phyloP scores from a whole-genome alignment of 164 flowering plant species.

The Stephania japonica region DNA sequence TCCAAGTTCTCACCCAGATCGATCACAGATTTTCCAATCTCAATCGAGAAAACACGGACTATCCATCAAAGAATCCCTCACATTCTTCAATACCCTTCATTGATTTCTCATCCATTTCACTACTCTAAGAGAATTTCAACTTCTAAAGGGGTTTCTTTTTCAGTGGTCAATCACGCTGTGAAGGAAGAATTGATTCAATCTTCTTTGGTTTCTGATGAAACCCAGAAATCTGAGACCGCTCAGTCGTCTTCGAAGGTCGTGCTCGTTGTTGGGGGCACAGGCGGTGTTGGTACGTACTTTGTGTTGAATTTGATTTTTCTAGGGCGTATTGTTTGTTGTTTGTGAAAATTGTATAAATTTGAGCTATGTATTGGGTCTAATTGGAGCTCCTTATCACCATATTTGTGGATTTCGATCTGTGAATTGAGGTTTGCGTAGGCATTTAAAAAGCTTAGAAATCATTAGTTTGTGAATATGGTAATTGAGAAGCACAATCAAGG shows the following conservation, averaged over 20 bases:
- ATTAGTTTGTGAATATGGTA: no score
- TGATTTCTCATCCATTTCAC: slow-evolving; percentile 7
- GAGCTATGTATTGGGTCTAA: no score
- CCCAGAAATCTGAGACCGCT: slow-evolving; percentile 22
- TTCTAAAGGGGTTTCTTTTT: slow-evolving; percentile 8
- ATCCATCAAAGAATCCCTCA: slow-evolving; percentile 16
- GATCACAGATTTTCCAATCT: slow-evolving; percentile 13
- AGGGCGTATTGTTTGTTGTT: not conserved
- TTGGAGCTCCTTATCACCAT: no score
- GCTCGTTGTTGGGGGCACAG: slow-evolving; percentile 86
- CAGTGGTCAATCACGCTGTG: slow-evolving; percentile 29
- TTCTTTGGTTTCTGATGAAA: slow-evolving; percentile 18
- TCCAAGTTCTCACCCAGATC: slow-evolving; percentile 23
- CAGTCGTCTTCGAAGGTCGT: slow-evolving; percentile 67
- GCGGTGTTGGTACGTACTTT: slow-evolving; percentile 71
- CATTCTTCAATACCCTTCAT: slow-evolving; percentile 14
- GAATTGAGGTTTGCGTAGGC: no score
- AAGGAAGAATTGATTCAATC: slow-evolving; percentile 35
- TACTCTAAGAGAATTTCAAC: slow-evolving; percentile 18
- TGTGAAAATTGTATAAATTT: no score
- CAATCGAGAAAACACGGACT: slow-evolving; percentile 19
- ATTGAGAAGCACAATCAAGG: no score
- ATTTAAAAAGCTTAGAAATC: no score
- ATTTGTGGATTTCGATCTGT: no score
- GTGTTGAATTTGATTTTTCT: not conserved